phyloP scores from a whole-genome alignment of 257 asterid genomes.

The Ligustrum vulgare region DNA sequence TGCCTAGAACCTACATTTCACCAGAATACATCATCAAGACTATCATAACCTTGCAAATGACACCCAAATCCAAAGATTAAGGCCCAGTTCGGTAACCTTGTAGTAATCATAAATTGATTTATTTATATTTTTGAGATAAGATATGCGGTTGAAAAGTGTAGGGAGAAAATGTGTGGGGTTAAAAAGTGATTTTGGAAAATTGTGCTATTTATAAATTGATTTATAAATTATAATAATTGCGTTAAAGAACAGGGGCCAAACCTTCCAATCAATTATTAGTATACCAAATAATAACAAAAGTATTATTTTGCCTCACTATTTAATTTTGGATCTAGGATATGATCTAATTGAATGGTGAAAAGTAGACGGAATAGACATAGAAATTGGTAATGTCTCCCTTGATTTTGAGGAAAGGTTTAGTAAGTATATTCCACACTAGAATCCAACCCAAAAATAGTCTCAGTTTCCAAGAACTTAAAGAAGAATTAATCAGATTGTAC shows the following conservation, averaged over 20 bases:
- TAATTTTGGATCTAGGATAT: neutral
- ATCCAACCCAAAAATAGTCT: neutral
- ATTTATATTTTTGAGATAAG: no score
- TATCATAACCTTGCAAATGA: constrained; percentile 66
- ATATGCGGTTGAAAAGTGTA: no score
- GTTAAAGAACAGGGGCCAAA: neutral
- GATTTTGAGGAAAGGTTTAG: neutral
- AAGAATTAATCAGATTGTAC: no score
- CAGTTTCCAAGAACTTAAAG: neutral
- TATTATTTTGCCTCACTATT: neutral
- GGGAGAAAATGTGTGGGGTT: no score
- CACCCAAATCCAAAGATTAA: constrained; percentile 25
- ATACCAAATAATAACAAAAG: neutral
- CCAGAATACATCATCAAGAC: constrained; percentile 62
- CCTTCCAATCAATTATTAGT: constrained; percentile 27
- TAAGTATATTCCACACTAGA: neutral
- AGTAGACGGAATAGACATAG: neutral
- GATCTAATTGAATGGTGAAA: neutral
- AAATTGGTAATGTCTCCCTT: neutral
- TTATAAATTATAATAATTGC: no score
- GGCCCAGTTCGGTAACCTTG: no score
- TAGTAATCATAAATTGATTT: no score
- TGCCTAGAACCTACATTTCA: constrained; percentile 55
- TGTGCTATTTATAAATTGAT: no score
- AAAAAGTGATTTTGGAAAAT: no score